Evolutionary conservation across 2,329 filamentous ascomycete species (phyloP).

Genomic region (Penicillium glabrum): DNA sequence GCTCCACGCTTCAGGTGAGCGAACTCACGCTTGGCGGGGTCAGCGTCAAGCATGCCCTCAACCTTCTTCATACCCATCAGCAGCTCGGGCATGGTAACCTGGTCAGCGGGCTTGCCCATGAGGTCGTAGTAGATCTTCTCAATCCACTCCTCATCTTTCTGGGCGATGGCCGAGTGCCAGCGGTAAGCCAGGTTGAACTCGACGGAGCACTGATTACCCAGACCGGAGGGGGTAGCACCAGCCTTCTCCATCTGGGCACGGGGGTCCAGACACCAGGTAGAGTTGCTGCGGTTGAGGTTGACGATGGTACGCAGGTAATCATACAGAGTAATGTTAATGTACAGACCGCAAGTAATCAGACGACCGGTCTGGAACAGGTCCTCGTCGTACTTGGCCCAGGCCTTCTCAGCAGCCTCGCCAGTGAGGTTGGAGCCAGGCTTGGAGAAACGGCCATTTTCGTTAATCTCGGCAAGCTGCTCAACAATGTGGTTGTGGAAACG

Average conservation of each 20-base stretch:
- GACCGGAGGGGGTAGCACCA: conserved; percentile 65
- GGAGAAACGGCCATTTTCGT: conserved; percentile 76
- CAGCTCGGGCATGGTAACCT: conserved; percentile 62
- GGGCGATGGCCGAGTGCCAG: conserved; percentile 78
- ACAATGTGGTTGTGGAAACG: conserved; percentile 84
- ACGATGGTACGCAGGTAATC: conserved; percentile 80
- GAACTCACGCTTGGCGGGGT: conserved; percentile 70
- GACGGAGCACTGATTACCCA: conserved; percentile 79
- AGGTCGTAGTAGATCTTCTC: conserved; percentile 65
- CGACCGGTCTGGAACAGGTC: conserved; percentile 78
- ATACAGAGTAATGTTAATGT: conserved; percentile 74
- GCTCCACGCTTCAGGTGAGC: conserved; percentile 62
- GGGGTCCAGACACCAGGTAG: conserved; percentile 79
- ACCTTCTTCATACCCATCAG: conserved; percentile 63
- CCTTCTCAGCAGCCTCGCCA: conserved; percentile 49
- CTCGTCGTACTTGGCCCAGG: conserved; percentile 70
- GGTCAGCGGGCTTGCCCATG: conserved; percentile 59
- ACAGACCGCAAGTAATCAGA: conserved; percentile 70
- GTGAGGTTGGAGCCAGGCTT: conserved; percentile 56
- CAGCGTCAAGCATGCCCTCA: conserved; percentile 59
- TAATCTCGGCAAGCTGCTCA: conserved; percentile 76
- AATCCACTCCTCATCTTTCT: conserved; percentile 78
- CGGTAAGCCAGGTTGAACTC: conserved; percentile 89
- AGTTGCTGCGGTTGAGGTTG: conserved; percentile 69
- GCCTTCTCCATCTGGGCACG: conserved; percentile 65